phyloP scores from a whole-genome alignment of 2,329 filamentous ascomycete species.

The Fusarium coffeatum region DNA sequence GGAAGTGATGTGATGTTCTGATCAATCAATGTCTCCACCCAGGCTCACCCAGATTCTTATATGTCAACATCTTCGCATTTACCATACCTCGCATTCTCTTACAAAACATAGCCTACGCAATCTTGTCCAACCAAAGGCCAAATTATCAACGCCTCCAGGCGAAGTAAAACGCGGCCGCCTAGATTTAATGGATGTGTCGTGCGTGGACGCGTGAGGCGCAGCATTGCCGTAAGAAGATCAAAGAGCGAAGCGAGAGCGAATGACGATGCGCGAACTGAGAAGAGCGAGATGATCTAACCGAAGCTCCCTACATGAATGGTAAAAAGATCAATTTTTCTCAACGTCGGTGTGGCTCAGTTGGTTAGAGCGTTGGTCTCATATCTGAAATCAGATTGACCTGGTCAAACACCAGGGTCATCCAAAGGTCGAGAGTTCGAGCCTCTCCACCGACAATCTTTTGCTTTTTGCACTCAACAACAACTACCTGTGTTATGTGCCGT shows the following conservation, averaged over 20 bases:
- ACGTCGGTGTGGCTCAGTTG: constrained; percentile 52
- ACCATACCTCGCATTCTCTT: constrained; percentile 29
- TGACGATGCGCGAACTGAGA: not conserved
- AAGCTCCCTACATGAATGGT: not conserved
- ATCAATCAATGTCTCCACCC: not conserved
- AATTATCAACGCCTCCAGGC: not conserved
- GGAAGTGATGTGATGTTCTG: not conserved
- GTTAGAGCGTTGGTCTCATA: constrained; percentile 56
- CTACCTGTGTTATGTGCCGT: too few relatives aligned
- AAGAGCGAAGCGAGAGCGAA: not conserved
- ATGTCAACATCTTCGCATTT: constrained; percentile 1
- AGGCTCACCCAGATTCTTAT: constrained; percentile 28
- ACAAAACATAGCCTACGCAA: constrained; percentile 21
- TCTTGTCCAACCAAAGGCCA: not conserved
- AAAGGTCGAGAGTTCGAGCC: constrained; percentile 48
- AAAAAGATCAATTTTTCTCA: fast-evolving
- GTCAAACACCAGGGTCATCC: constrained; percentile 40
- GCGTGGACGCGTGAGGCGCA: constrained; percentile 19
- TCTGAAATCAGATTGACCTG: constrained; percentile 27
- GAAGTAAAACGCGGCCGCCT: constrained; percentile 24
- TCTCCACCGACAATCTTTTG: constrained; percentile 16
- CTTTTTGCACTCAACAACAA: not conserved
- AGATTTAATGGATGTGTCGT: constrained; percentile 7
- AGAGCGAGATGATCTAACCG: not conserved
- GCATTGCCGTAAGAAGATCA: not conserved